Conservation (phyloP, 257 asterid species). For the Hygrophila difformis region DNA sequence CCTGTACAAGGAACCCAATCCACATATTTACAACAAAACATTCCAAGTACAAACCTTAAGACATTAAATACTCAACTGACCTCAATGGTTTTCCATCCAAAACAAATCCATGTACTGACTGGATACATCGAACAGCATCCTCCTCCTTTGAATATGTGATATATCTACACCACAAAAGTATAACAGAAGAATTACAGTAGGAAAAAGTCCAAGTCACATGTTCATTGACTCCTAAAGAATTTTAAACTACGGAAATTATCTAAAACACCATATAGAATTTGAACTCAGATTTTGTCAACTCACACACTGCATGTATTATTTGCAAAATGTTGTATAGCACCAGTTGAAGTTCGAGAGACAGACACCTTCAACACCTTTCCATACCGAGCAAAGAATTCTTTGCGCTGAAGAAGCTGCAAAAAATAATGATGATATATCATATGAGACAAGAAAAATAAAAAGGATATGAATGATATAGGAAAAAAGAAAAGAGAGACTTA, state of each 20-base stretch:
- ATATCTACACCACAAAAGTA: constrained; percentile 39
- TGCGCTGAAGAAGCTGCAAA: constrained; percentile 78
- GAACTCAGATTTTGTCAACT: constrained; percentile 25
- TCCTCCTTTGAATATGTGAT: constrained; percentile 86
- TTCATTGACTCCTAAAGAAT: too few relatives aligned
- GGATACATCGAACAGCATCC: constrained; percentile 93
- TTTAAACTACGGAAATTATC: too few relatives aligned
- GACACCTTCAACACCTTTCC: constrained; percentile 96
- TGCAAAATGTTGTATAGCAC: constrained; percentile 83
- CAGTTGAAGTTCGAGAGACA: constrained; percentile 83
- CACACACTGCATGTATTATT: constrained; percentile 96
- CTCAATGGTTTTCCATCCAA: constrained; percentile 76
- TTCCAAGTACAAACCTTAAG: too few relatives aligned
- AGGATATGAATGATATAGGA: not conserved
- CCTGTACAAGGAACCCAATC: constrained; percentile 41
- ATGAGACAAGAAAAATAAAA: constrained; percentile 1
- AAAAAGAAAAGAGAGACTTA: constrained; percentile 18
- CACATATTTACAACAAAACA: too few relatives aligned
- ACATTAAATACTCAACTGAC: too few relatives aligned
- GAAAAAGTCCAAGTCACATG: too few relatives aligned
- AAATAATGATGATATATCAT: constrained; percentile 5
- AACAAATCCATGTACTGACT: constrained; percentile 80
- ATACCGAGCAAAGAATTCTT: constrained; percentile 78
- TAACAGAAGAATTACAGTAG: too few relatives aligned
- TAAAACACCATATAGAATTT: not conserved